Evolutionary conservation across 768 basidiomycete species (phyloP).

Genomic region (Baorangia bicolor): DNA sequence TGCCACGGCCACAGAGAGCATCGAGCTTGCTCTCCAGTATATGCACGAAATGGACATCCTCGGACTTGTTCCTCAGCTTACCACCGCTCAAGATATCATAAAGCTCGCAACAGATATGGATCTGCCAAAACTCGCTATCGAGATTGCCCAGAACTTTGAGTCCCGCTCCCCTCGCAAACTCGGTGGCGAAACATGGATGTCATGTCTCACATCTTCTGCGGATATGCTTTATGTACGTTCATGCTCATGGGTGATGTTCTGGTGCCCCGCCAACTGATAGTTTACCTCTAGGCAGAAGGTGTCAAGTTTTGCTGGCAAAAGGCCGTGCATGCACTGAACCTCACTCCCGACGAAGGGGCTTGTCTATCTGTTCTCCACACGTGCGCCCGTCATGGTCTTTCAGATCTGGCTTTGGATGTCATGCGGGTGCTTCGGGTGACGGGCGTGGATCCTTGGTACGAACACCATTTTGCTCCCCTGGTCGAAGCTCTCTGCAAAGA

Average conservation of each 20-base stretch:
- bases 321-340: slow-evolving; percentile 47
- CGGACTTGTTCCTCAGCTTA: slow-evolving; percentile 50
- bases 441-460: slow-evolving; percentile 49
- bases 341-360: slow-evolving; percentile 73
- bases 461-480: slow-evolving; percentile 76
- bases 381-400: slow-evolving; percentile 69
- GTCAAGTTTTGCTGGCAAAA: slow-evolving; percentile 61
- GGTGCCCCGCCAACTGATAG: neutral
- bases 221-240: slow-evolving; percentile 64
- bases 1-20: slow-evolving; percentile 44
- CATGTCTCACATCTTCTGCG: slow-evolving; percentile 64
- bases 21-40: slow-evolving; percentile 65
- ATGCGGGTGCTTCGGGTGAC: slow-evolving; percentile 53
- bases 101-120: slow-evolving; percentile 51
- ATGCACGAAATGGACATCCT: slow-evolving; percentile 56
- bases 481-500: slow-evolving; percentile 69
- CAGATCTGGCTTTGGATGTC: slow-evolving; percentile 66
- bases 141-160: slow-evolving; percentile 66
- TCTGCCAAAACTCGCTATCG: slow-evolving; percentile 66
- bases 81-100: slow-evolving; percentile 53
- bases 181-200: slow-evolving; percentile 57
- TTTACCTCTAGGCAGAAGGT: slow-evolving; percentile 57
- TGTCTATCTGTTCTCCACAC: slow-evolving; percentile 68
- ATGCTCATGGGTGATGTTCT: neutral
- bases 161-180: slow-evolving; percentile 50